These are phyloP conservation scores for Aureobasidium sp. DNA, from an alignment of 2,329 filamentous ascomycete genomes.

Conservation along the genomic window DNA sequence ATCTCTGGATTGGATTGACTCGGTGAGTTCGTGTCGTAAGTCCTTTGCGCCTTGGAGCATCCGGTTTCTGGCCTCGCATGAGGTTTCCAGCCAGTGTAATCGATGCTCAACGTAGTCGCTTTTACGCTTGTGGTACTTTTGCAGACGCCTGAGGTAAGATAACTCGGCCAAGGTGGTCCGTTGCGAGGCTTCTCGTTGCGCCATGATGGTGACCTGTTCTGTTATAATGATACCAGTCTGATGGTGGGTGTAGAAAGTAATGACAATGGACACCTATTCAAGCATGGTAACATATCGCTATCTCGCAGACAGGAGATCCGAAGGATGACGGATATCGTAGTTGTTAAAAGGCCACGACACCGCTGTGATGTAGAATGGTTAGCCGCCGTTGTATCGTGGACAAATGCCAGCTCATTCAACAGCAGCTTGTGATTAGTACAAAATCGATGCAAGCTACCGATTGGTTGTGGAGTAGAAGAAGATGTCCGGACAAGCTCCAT, in stretches of 20 bases:
- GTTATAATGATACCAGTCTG: conserved; percentile 13
- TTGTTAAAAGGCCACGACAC: conserved; percentile 22
- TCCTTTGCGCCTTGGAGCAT: conserved; percentile 66
- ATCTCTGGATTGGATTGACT: conserved; percentile 69
- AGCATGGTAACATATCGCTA: conserved; percentile 15
- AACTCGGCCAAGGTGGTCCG: conserved; percentile 53
- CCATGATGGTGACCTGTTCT: conserved; percentile 14
- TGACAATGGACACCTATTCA: conserved; percentile 17
- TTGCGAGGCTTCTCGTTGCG: not conserved
- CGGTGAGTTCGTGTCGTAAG: conserved; percentile 65
- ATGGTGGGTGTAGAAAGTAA: not conserved
- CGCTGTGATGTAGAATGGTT: conserved; percentile 24
- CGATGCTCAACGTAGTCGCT: conserved; percentile 63
- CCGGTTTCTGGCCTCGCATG: conserved; percentile 64
- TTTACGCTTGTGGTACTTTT: conserved; percentile 75
- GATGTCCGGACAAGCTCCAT: not conserved
- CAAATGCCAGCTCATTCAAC: conserved; percentile 26
- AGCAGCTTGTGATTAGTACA: conserved; percentile 9
- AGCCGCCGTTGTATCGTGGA: conserved; percentile 22
- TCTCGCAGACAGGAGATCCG: conserved; percentile 17
- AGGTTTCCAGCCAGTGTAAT: conserved; percentile 65
- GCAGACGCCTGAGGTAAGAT: conserved; percentile 66
- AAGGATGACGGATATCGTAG: conserved; percentile 17
- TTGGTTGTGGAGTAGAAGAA: not conserved
- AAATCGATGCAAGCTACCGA: conserved; percentile 4